These are phyloP conservation scores for Rhododendron henanense DNA, from an alignment of 148 eudicot genomes.

Conservation along the genomic window DNA sequence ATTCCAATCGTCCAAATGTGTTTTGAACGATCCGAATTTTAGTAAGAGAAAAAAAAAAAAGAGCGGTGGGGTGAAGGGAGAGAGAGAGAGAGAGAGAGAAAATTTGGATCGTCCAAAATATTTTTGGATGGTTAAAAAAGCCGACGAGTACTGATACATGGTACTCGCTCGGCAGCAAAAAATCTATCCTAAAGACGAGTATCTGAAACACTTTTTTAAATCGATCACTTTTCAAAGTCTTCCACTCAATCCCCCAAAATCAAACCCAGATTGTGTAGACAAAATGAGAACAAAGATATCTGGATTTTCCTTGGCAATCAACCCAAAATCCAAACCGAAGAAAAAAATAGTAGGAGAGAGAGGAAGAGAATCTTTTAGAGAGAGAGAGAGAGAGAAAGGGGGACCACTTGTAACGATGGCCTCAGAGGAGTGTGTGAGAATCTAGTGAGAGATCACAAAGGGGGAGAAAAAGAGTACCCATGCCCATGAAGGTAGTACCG, in stretches of 20 bases:
- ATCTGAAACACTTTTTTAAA: background rate
- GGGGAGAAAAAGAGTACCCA: background rate
- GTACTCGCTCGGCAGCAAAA: no score
- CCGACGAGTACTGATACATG: no score
- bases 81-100: no score
- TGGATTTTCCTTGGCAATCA: conserved; percentile 17
- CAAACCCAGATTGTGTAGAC: conserved; percentile 16
- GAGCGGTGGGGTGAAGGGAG: no score
- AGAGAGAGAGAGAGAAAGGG: background rate
- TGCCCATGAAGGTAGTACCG: background rate
- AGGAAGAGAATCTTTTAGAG: conserved; percentile 2
- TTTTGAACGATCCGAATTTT: no score
- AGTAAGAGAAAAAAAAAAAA: no score
- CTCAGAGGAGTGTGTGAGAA: conserved; percentile 22
- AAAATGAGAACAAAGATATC: conserved; percentile 16
- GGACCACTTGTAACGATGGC: conserved; percentile 9
- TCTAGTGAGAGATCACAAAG: conserved; percentile 29
- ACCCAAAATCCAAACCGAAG: conserved; percentile 8
- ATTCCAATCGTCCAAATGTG: no score
- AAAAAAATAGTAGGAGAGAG: background rate
- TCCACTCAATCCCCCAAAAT: conserved; percentile 5
- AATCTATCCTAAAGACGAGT: background rate
- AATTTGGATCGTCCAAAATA: no score
- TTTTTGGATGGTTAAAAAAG: no score
- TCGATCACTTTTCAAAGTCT: conserved; percentile 15